These are phyloP conservation scores for Globisporangium echinulatum DNA, from an alignment of 352 stramenopile species.

Conservation along the genomic window DNA sequence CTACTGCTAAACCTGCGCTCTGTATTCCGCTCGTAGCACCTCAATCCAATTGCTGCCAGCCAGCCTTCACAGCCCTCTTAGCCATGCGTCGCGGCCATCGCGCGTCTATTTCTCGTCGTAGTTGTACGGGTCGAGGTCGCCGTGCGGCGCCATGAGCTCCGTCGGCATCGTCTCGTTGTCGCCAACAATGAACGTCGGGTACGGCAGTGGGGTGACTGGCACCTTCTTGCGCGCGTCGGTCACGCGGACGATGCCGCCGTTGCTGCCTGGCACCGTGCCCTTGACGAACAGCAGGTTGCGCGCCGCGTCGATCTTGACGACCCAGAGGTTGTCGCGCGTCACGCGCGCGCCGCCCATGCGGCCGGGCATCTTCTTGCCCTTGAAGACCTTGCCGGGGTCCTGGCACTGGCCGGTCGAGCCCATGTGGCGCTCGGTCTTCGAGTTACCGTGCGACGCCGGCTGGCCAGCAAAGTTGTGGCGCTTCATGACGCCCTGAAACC, in stretches of 20 bases:
- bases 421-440: constrained; percentile 94
- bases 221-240: constrained; percentile 88
- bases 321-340: constrained; percentile 95
- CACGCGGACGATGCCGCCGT: constrained; percentile 80
- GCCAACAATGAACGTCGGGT: constrained; percentile 67
- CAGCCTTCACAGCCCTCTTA: too few relatives aligned
- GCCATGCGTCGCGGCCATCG: background rate
- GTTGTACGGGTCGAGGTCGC: constrained; percentile 75
- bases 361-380: constrained; percentile 99
- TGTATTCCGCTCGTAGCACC: background rate
- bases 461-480: constrained; percentile 96
- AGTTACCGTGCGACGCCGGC: constrained; percentile 97
- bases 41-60: background rate
- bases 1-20: background rate
- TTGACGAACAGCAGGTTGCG: constrained; percentile 94
- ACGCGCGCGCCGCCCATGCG: constrained; percentile 93
- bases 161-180: constrained; percentile 43
- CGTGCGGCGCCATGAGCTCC: constrained; percentile 72
- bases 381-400: constrained; percentile 98
- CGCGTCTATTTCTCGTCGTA: constrained; percentile 77
- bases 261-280: constrained; percentile 88
- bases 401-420: constrained; percentile 98
- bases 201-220: constrained; percentile 47
- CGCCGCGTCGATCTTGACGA: constrained; percentile 89
- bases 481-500: constrained; percentile 97